Evolutionary conservation across 257 asterid species (phyloP).

Genomic region (Penstemon eatonii): DNA sequence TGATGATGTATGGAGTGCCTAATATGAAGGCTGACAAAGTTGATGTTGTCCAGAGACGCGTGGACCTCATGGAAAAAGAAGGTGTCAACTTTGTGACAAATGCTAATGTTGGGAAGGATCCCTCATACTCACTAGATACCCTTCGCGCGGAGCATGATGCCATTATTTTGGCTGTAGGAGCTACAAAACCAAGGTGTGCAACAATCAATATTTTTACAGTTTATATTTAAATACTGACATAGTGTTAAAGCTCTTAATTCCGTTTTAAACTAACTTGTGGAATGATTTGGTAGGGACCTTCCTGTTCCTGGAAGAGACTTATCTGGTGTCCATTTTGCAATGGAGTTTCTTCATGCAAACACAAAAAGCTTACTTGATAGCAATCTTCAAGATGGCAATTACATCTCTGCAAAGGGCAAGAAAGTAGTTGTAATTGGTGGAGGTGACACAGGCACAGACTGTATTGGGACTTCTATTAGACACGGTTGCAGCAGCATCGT

Average conservation of each 20-base stretch:
- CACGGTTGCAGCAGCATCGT: constrained; percentile 83
- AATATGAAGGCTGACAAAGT: constrained; percentile 96
- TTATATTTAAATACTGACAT: background rate
- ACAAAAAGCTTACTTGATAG: constrained; percentile 95
- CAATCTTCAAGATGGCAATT: constrained; percentile 81
- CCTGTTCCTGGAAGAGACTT: constrained; percentile 95
- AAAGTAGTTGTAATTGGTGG: constrained; percentile 99
- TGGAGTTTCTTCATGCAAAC: constrained; percentile 98
- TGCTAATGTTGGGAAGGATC: constrained; percentile 84
- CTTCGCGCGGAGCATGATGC: constrained; percentile 83
- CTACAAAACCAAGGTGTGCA: constrained; percentile 90
- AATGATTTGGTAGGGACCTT: constrained; percentile 71
- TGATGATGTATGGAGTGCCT: constrained; percentile 99
- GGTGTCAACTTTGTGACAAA: constrained; percentile 85
- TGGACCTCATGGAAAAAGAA: constrained; percentile 88
- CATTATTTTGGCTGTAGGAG: constrained; percentile 89
- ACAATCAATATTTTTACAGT: background rate
- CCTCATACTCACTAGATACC: constrained; percentile 57
- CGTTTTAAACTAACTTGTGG: background rate
- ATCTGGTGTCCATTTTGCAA: constrained; percentile 94
- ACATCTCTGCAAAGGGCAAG: constrained; percentile 92
- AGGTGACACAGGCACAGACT: constrained; percentile 98
- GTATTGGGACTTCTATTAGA: constrained; percentile 93
- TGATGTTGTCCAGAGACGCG: constrained; percentile 88
- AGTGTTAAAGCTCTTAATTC: background rate